Percentiles rank a stretch among this genome's conserved stretches.
Conservation (phyloP, 169 alveolate species). For the Amoebophrya sp. region DNA sequence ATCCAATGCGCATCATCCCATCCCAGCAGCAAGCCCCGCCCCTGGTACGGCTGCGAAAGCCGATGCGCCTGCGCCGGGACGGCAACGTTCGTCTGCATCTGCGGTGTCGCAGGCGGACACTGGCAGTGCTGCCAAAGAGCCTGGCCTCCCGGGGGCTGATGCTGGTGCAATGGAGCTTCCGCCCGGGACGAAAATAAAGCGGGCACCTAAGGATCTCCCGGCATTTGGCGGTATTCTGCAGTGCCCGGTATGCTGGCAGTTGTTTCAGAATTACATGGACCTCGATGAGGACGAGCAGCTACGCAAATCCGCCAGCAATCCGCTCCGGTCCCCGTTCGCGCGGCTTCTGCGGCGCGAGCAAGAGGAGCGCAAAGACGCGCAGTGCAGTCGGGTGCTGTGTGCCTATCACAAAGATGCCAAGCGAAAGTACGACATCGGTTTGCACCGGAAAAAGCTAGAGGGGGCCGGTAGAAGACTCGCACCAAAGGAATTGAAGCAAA, state of each 20-base stretch:
- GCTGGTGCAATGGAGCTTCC: no score
- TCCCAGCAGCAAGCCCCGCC: no score
- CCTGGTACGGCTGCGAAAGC: no score
- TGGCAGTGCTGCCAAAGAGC: no score
- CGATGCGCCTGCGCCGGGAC: no score
- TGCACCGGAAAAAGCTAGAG: neutral
- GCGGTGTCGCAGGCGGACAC: no score
- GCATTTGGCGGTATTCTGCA: neutral
- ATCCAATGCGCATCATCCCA: no score
- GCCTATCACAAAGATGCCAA: neutral
- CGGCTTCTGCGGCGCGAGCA: neutral
- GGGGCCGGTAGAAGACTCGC: neutral
- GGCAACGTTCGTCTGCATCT: no score
- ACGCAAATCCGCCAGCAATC: neutral
- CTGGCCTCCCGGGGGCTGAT: no score
- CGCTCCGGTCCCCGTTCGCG: neutral
- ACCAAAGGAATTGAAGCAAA: neutral
- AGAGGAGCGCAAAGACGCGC: neutral
- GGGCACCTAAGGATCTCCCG: neutral
- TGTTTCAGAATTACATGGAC: neutral
- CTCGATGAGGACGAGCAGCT: neutral
- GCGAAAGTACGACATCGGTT: neutral
- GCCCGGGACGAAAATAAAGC: no score
- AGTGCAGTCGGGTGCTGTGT: neutral
- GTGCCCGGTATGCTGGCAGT: constrained; percentile 8